These are phyloP conservation scores for Excoecaria agallocha DNA, from an alignment of 345 rosid species.

Conservation along the genomic window DNA sequence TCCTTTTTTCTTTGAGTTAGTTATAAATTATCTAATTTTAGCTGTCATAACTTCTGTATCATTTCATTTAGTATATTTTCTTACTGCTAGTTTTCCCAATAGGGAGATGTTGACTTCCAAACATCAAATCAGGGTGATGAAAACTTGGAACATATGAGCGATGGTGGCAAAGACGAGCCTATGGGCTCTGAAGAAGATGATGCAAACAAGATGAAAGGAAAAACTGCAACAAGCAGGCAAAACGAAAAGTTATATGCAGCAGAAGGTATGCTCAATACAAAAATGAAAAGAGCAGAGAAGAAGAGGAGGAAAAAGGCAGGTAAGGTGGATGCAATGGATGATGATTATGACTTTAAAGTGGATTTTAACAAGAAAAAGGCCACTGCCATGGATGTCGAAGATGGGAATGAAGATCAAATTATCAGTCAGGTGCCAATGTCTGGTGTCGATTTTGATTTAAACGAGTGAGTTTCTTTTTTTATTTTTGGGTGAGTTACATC, in stretches of 20 bases:
- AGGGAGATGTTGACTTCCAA: slow-evolving; percentile 41
- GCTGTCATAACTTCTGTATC: background rate
- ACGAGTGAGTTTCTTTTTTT: too few relatives aligned
- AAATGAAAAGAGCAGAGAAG: slow-evolving; percentile 68
- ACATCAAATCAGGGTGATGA: slow-evolving; percentile 24
- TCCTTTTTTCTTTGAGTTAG: background rate
- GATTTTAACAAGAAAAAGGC: slow-evolving; percentile 55
- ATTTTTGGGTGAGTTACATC: too few relatives aligned
- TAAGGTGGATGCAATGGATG: slow-evolving; percentile 52
- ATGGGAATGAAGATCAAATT: slow-evolving; percentile 25
- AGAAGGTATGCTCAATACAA: slow-evolving; percentile 73
- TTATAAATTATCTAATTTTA: background rate
- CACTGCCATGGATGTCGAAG: slow-evolving; percentile 46
- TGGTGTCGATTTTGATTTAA: slow-evolving; percentile 35
- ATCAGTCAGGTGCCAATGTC: slow-evolving; percentile 49
- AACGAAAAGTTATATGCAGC: slow-evolving; percentile 65
- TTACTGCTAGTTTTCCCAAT: slow-evolving; percentile 9
- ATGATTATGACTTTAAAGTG: slow-evolving; percentile 74
- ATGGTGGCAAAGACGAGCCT: slow-evolving; percentile 39
- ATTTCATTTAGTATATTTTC: background rate
- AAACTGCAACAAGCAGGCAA: slow-evolving; percentile 47
- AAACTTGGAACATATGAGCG: slow-evolving; percentile 21
- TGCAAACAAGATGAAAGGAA: slow-evolving; percentile 33
- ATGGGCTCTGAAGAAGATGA: slow-evolving; percentile 41
- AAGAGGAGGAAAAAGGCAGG: slow-evolving; percentile 66